Evolutionary conservation across 495 filamentous ascomycete genomes (phyloP).

Genomic region (Hypoxylon rickii): DNA sequence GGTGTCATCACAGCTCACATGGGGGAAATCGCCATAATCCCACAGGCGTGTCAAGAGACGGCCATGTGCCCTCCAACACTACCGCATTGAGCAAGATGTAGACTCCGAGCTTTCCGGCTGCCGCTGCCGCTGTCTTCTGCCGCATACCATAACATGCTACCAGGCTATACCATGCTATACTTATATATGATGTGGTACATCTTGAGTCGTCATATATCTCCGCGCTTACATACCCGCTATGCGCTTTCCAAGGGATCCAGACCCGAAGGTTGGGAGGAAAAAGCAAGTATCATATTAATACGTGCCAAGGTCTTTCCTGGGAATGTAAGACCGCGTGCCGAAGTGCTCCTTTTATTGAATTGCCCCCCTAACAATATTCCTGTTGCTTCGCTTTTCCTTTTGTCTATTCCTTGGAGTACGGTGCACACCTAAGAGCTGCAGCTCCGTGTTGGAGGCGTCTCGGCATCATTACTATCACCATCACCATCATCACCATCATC

Average conservation of each 20-base stretch:
- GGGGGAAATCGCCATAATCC: conserved; percentile 9
- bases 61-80: conserved; percentile 1
- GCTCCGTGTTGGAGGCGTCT: conserved; percentile 8
- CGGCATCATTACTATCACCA: conserved; percentile 1
- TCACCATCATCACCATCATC: background rate
- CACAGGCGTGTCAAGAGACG: conserved; percentile 1
- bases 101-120: conserved; percentile 26
- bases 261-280: too few species aligned
- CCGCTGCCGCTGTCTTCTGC: too few species aligned
- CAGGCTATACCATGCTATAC: background rate
- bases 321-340: background rate
- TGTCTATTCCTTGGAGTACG: background rate
- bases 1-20: conserved; percentile 14
- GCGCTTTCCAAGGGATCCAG: too few species aligned
- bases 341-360: background rate
- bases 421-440: conserved; percentile 4
- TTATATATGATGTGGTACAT: too few species aligned
- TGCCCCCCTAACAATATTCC: background rate
- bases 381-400: background rate
- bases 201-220: too few species aligned
- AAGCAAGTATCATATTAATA: too few species aligned
- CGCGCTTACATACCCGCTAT: too few species aligned
- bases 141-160: too few species aligned
- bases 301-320: too few species aligned
- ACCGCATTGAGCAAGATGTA: conserved; percentile 1